Base-by-base conservation (phyloP, 371 early-diverging fungal species). In the Synchytrium microbalum region DNA sequence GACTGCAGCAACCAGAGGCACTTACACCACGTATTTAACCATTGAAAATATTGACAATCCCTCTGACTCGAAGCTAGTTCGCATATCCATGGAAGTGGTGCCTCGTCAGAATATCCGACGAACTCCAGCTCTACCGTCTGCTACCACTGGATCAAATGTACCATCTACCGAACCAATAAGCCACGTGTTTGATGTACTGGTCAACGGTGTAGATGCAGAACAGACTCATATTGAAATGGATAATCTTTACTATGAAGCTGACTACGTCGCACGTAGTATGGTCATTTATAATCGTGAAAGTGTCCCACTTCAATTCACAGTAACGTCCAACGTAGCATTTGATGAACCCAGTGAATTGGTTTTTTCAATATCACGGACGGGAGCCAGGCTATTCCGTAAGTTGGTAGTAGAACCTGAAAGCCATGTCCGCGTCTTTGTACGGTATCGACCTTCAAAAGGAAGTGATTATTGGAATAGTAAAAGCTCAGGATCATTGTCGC, bases 281-380 rank as follows among this genome's bases (percentile, higher is more conserved):
- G 75, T 86, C 0, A 85, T 89, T 2, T 77, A 73, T 66, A 88
- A 89, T 63, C 77, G 84, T 24, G 88, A 88, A 61, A 62, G 75
- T 0, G 84, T 87, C 1, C 84, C 87, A 0, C 74, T 89, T 56
- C 84, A 87, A 63, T 88, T 89, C 67, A 75, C 79, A 26, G 72
- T 87, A 68, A 81, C 80, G 64, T 80, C 82, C 29, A 85, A 80
- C 60, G 64, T 87, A n/a, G 64, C 77, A 3, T 67, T 73, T 24
- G 72, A 80, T 19, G 86, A 84, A 55, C 65, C 75, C 25, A 79
- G 82, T 0, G 88, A 89, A 70, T 71, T 89, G 19, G 60, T 84
- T 27, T 88, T 88, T 67, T 89, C 89, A 3, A 76, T 87, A 3
- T 86, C 88, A 2, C 72, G 85, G n/a, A 82, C 86, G 26, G 75